Percentiles rank a stretch among this genome's conserved stretches.
phyloP scores from a whole-genome alignment of 2,329 filamentous ascomycete genomes.

The Microcyclosporella mali region DNA sequence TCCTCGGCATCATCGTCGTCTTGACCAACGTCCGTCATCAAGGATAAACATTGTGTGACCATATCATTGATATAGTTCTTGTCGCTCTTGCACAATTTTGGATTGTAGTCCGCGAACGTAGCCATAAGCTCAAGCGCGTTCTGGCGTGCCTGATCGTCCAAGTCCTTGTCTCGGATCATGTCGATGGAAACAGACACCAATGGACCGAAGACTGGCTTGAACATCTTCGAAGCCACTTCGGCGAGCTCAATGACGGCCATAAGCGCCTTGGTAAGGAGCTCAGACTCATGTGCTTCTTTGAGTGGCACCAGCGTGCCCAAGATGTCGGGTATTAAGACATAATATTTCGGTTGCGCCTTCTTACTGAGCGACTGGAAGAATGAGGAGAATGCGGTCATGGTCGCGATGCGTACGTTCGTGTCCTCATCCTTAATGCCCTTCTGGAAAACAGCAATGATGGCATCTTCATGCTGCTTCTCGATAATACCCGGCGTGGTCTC shows the following conservation, averaged over 20 bases:
- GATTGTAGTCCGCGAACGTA: constrained; percentile 91
- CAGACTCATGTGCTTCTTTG: constrained; percentile 84
- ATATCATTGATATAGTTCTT: constrained; percentile 87
- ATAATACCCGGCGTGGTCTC: constrained; percentile 92
- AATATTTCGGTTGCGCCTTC: constrained; percentile 85
- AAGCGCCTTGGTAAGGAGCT: constrained; percentile 83
- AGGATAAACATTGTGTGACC: constrained; percentile 94
- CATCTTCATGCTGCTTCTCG: constrained; percentile 87
- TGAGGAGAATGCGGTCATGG: constrained; percentile 92
- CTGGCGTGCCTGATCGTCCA: constrained; percentile 82
- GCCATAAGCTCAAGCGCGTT: constrained; percentile 96
- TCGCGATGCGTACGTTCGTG: constrained; percentile 79
- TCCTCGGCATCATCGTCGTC: constrained; percentile 93
- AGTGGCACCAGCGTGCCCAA: constrained; percentile 91
- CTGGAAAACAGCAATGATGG: constrained; percentile 81
- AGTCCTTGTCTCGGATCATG: constrained; percentile 91
- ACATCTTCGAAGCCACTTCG: constrained; percentile 94
- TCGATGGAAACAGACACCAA: constrained; percentile 88
- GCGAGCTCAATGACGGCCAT: constrained; percentile 89
- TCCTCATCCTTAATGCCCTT: constrained; percentile 88
- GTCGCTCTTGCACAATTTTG: constrained; percentile 92
- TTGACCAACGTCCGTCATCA: constrained; percentile 94
- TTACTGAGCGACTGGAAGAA: constrained; percentile 91
- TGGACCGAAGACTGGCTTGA: constrained; percentile 87
- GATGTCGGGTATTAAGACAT: constrained; percentile 76